phyloP scores from a whole-genome alignment of 768 basidiomycete species.

The Mycena vulgaris region DNA sequence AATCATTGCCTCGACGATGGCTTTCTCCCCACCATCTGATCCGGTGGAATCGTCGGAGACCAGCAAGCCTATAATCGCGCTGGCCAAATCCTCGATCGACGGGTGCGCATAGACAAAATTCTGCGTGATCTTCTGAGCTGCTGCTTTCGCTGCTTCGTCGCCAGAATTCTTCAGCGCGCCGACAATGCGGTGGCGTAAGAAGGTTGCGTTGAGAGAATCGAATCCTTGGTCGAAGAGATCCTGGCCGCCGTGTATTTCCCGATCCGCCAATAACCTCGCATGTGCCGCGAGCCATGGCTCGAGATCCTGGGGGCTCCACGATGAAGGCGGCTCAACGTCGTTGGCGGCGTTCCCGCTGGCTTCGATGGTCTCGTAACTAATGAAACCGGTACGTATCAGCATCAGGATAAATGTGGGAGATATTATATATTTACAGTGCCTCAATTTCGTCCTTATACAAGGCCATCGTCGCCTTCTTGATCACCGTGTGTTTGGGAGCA shows the following conservation, averaged over 20 bases:
- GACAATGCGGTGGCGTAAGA: constrained; percentile 55
- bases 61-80: no score
- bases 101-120: no score
- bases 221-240: constrained; percentile 55
- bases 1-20: no score
- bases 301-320: constrained; percentile 36
- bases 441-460: neutral
- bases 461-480: constrained; percentile 47
- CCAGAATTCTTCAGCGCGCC: constrained; percentile 47
- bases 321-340: constrained; percentile 33
- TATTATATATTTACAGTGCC: constrained; percentile 49
- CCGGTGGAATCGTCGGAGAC: no score
- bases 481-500: constrained; percentile 57
- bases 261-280: constrained; percentile 33
- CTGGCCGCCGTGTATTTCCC: constrained; percentile 21
- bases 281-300: constrained; percentile 43
- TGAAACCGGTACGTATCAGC: neutral
- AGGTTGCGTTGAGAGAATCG: constrained; percentile 56
- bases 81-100: no score
- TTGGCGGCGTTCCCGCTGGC: constrained; percentile 30
- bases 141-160: no score
- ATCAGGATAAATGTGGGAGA: neutral
- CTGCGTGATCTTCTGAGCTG: no score
- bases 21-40: no score
- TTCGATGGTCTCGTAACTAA: constrained; percentile 45